Conservation (phyloP, 2,329 filamentous ascomycete genomes). For the Colletotrichum chrysophilum region DNA sequence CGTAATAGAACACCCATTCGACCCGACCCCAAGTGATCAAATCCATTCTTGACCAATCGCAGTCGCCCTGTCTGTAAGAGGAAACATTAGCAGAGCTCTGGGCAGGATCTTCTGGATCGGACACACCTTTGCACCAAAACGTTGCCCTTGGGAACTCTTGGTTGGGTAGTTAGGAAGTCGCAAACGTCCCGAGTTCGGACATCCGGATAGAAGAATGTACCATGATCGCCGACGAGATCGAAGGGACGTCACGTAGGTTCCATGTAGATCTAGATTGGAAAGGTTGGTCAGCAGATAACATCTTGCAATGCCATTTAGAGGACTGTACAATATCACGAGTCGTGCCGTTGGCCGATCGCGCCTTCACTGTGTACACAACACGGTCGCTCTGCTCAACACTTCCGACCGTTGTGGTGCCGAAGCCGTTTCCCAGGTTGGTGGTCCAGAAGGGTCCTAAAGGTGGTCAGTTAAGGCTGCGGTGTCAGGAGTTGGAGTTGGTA, state of each 20-base stretch:
- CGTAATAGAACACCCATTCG: background rate
- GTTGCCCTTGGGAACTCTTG: background rate
- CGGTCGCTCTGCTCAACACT: background rate
- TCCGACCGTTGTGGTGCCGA: background rate
- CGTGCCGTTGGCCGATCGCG: background rate
- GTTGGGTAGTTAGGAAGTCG: background rate
- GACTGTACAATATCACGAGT: background rate
- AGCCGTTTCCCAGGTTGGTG: background rate
- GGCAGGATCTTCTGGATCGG: rapidly evolving
- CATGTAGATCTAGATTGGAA: background rate
- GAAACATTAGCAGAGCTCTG: background rate
- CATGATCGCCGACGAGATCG: background rate
- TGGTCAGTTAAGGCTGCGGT: background rate
- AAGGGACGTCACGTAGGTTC: background rate
- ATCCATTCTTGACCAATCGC: background rate
- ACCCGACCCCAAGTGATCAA: background rate
- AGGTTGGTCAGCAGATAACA: background rate
- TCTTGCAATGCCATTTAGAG: background rate
- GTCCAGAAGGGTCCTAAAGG: background rate
- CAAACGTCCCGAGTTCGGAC: background rate
- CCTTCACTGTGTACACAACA: background rate
- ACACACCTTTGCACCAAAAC: background rate
- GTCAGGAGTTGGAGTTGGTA: background rate
- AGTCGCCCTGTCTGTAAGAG: background rate
- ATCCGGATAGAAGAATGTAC: background rate